Evolutionary conservation across 257 asterid species (phyloP), one percentile per base, ranked within the genome.

Genomic region (Scutellaria baicalensis): DNA sequence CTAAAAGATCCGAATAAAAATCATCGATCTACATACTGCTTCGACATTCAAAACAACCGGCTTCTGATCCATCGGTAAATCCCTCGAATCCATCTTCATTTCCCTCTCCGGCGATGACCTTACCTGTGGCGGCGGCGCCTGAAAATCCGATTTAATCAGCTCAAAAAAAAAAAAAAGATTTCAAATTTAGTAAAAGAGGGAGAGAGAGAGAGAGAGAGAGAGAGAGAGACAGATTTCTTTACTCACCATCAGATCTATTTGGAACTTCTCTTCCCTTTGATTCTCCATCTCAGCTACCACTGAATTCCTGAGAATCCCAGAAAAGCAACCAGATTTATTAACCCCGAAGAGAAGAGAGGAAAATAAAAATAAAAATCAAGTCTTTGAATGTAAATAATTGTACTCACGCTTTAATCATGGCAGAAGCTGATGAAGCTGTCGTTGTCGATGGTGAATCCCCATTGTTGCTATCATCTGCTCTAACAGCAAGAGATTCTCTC

Each of bases 171-270:
- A n/a, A n/a, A n/a, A n/a, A n/a, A n/a, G n/a, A n/a, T n/a, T n/a
- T n/a, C n/a, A n/a, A n/a, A n/a, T n/a, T n/a, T n/a, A n/a, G n/a
- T n/a, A n/a, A n/a, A n/a, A n/a, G n/a, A n/a, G n/a, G n/a, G n/a
- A n/a, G n/a, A n/a, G n/a, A n/a, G n/a, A n/a, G n/a, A n/a, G n/a
- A n/a, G n/a, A n/a, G n/a, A n/a, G n/a, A n/a, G n/a, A n/a, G n/a
- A n/a, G n/a, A n/a, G n/a, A n/a, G n/a, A n/a, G n/a, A n/a, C n/a
- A n/a, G n/a, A 31, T 11, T 45, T 59, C 44, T 12, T 42, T 35
- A 47, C 89, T 73, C 86, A 93, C 99, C 99, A 91, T 93, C 75
- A 91, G 97, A 90, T 94, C 97, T 82, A 94, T 91, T 77, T 87
- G 89, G 52, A 89, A 89, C 83, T 91, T 94, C 33, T 86, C 95